A percentile compares a stretch with the other conserved stretches of the same genome.
Evolutionary conservation across 208 protist species (phyloP).

Genomic region (Trypanosoma melophagium): DNA sequence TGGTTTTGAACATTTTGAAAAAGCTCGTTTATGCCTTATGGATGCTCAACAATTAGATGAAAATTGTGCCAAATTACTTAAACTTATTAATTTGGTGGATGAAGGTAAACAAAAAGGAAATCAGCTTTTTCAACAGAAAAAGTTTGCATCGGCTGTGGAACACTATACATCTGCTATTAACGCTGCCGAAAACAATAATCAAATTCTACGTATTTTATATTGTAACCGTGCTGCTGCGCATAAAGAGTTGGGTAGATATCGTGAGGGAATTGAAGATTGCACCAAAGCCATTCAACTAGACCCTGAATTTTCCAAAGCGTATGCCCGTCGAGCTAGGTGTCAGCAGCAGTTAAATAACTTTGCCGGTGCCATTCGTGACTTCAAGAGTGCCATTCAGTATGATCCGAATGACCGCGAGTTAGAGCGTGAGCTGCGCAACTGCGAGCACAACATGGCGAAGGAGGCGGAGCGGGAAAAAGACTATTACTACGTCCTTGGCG

Average conservation of each 20-base stretch:
- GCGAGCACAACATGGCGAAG: constrained; percentile 68
- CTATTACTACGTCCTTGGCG: constrained; percentile 86
- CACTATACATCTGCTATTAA: constrained; percentile 81
- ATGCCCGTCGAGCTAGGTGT: constrained; percentile 86
- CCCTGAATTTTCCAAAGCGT: constrained; percentile 87
- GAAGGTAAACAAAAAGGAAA: constrained; percentile 90
- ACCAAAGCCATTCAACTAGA: constrained; percentile 81
- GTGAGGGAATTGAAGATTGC: constrained; percentile 88
- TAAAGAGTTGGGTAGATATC: constrained; percentile 86
- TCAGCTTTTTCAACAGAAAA: constrained; percentile 73
- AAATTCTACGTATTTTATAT: constrained; percentile 89
- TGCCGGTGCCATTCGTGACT: constrained; percentile 82
- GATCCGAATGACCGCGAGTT: constrained; percentile 73
- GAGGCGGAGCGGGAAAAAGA: constrained; percentile 86
- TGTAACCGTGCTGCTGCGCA: constrained; percentile 90
- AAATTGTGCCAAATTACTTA: constrained; percentile 61
- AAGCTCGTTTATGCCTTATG: constrained; percentile 46
- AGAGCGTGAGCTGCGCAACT: constrained; percentile 58
- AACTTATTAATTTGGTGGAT: constrained; percentile 74
- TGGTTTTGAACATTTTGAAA: constrained; percentile 87
- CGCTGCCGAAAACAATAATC: constrained; percentile 59
- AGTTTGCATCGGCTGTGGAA: constrained; percentile 66
- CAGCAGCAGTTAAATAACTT: constrained; percentile 79
- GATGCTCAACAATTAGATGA: constrained; percentile 68
- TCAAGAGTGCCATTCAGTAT: constrained; percentile 76